A percentile compares a stretch with the other conserved stretches of the same genome.
Evolutionary conservation across 768 basidiomycete genomes (phyloP).

Genomic region (Fistulinella prunicolor): DNA sequence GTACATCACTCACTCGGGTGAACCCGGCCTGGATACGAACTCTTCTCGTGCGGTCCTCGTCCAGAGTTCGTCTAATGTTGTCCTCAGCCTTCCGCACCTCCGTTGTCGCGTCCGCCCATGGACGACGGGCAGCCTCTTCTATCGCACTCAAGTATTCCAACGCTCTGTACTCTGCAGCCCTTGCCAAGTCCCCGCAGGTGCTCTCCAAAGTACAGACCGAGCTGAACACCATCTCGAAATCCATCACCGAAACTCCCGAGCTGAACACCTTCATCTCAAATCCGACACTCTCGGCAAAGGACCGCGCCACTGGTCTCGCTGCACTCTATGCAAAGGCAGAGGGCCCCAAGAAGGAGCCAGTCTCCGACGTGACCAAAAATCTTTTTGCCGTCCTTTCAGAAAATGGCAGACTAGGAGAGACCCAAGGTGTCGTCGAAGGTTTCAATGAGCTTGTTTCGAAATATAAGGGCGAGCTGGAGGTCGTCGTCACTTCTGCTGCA

Average conservation of each 20-base stretch:
- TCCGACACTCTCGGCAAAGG: constrained; percentile 84
- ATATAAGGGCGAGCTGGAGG: constrained; percentile 90
- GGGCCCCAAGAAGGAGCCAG: constrained; percentile 67
- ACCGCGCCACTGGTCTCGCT: constrained; percentile 67
- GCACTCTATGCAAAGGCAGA: constrained; percentile 67
- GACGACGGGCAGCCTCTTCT: constrained; percentile 66
- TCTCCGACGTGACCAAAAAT: constrained; percentile 89
- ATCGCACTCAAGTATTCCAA: constrained; percentile 85
- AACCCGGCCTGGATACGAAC: constrained; percentile 1
- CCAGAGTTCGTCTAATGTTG: constrained; percentile 54
- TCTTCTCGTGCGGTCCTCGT: constrained; percentile 1
- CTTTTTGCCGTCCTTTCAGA: constrained; percentile 86
- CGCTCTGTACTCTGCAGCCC: constrained; percentile 76
- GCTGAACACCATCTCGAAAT: constrained; percentile 64
- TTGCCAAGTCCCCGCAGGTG: constrained; percentile 76
- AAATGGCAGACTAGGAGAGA: constrained; percentile 88
- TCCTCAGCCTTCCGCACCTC: constrained; percentile 52
- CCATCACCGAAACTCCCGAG: constrained; percentile 65
- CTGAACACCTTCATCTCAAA: constrained; percentile 76
- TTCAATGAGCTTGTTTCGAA: constrained; percentile 87
- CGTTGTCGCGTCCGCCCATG: constrained; percentile 38
- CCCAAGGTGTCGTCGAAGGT: constrained; percentile 82
- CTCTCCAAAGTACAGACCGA: constrained; percentile 88
- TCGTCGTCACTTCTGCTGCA: constrained; percentile 84
- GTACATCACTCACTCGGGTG: not conserved